Conservation (phyloP, 148 eudicot species). For the Talinum fruticosum region DNA sequence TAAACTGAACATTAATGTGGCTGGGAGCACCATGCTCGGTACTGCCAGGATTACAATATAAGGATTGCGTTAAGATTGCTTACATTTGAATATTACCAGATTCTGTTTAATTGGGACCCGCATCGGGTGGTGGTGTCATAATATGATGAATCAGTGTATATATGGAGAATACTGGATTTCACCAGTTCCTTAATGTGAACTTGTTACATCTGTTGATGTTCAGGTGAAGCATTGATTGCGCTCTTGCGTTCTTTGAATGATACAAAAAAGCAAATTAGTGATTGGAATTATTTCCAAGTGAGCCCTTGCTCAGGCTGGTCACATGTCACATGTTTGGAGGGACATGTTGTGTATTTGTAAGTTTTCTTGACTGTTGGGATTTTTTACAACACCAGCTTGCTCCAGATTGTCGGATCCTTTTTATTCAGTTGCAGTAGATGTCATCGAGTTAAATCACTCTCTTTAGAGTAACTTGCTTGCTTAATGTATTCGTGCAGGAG, state of each 20-base stretch:
- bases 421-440: not conserved
- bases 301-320: constrained; percentile 94
- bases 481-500: constrained; percentile 49
- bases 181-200: constrained; percentile 7
- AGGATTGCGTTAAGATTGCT: too few species aligned
- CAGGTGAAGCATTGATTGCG: constrained; percentile 76
- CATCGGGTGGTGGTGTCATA: not conserved
- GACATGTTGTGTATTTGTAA: constrained; percentile 73
- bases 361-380: constrained; percentile 19
- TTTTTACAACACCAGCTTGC: too few species aligned
- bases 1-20: too few species aligned
- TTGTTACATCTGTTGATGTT: constrained; percentile 21
- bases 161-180: not conserved
- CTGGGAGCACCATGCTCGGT: too few species aligned
- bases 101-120: too few species aligned
- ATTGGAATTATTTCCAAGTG: constrained; percentile 62
- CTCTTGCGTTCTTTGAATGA: constrained; percentile 56
- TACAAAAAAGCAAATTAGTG: constrained; percentile 43
- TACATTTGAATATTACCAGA: too few species aligned
- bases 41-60: too few species aligned
- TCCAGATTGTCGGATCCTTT: too few species aligned
- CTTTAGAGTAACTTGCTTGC: not conserved
- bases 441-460: not conserved
- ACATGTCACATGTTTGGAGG: constrained; percentile 66
- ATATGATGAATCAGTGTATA: not conserved